These are phyloP conservation scores for Heliocybe sulcata DNA, from an alignment of 1,284 basidiomycete species.

Conservation along the genomic window DNA sequence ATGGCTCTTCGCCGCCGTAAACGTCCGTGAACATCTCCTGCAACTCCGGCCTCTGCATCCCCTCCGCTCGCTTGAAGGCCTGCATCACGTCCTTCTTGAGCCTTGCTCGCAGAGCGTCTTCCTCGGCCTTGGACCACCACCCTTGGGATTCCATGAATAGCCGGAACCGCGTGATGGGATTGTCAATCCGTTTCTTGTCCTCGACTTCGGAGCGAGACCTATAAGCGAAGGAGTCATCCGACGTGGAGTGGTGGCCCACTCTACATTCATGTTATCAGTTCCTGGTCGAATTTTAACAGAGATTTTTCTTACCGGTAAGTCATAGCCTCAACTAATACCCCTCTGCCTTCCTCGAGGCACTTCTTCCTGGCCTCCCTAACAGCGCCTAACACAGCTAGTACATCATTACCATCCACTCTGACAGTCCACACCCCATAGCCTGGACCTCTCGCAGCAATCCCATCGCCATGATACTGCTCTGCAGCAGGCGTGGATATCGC, in stretches of 20 bases:
- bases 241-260: conserved; percentile 93
- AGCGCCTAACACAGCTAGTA: conserved; percentile 81
- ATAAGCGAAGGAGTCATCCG: conserved; percentile 92
- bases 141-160: conserved; percentile 73
- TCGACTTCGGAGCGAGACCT: conserved; percentile 81
- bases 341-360: conserved; percentile 75
- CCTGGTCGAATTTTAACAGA: conserved; percentile 1
- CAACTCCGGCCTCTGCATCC: conserved; percentile 61
- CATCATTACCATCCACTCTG: conserved; percentile 91
- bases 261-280: conserved; percentile 25
- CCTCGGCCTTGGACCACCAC: conserved; percentile 84
- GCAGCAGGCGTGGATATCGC: conserved; percentile 90
- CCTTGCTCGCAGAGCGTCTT: conserved; percentile 63
- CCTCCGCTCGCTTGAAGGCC: conserved; percentile 76
- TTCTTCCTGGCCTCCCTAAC: conserved; percentile 72
- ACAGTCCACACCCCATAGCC: conserved; percentile 92
- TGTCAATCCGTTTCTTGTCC: conserved; percentile 81
- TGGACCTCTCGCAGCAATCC: conserved; percentile 88
- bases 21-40: conserved; percentile 84
- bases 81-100: conserved; percentile 71
- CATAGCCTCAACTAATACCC: conserved; percentile 90
- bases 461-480: conserved; percentile 90
- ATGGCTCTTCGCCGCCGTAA: conserved; percentile 80
- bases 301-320: conserved; percentile 60
- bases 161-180: conserved; percentile 83